phyloP scores from a whole-genome alignment of 2,329 filamentous ascomycete species.

The Trichoderma breve region DNA sequence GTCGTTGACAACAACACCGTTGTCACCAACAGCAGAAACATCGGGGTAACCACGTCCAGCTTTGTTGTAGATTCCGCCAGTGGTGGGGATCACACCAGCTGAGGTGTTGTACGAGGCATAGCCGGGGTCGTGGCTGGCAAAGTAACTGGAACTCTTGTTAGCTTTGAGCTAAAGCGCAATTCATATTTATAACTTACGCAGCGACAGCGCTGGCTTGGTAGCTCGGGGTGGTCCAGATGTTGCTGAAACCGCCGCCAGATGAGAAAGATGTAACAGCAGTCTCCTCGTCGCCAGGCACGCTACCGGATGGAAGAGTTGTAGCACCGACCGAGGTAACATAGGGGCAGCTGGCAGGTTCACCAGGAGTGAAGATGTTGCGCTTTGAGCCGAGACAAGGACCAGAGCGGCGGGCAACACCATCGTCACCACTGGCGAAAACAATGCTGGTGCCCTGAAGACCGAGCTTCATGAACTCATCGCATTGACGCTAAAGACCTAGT shows the following conservation, averaged over 20 bases:
- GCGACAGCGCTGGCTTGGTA: constrained; percentile 42
- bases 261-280: constrained; percentile 37
- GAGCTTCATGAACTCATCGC: constrained; percentile 57
- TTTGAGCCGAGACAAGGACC: constrained; percentile 27
- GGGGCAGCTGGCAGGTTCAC: constrained; percentile 47
- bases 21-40: constrained; percentile 44
- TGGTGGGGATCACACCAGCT: constrained; percentile 21
- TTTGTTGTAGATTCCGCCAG: constrained; percentile 42
- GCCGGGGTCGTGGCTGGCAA: constrained; percentile 21
- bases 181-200: not conserved
- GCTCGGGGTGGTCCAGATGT: constrained; percentile 45
- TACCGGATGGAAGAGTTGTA: constrained; percentile 35
- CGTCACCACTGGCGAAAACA: constrained; percentile 39
- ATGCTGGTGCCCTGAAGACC: constrained; percentile 51
- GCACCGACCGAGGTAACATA: constrained; percentile 52
- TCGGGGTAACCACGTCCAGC: constrained; percentile 49
- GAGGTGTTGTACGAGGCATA: constrained; percentile 24
- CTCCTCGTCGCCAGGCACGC: constrained; percentile 20
- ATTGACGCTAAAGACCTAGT: constrained; percentile 42
- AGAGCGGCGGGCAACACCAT: constrained; percentile 23
- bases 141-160: constrained; percentile 1
- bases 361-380: constrained; percentile 46
- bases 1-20: constrained; percentile 43
- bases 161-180: not conserved
- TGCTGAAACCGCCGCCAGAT: constrained; percentile 49